A percentile compares a stretch with the other conserved stretches of the same genome.
Conservation (phyloP, 2,329 filamentous ascomycete genomes). For the Apiospora kogelbergensis region DNA sequence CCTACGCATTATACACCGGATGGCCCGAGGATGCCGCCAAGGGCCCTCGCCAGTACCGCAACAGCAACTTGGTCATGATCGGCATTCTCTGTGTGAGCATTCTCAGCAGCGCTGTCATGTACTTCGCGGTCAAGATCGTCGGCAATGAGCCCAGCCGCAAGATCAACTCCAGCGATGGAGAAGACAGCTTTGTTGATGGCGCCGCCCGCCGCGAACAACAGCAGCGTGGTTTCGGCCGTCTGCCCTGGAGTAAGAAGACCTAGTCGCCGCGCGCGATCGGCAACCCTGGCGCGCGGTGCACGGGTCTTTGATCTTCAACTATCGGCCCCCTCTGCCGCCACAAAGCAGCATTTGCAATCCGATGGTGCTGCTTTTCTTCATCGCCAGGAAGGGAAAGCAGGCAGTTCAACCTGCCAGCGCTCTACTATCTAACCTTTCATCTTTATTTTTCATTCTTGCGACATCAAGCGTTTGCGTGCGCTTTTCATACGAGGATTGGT, state of each 20-base stretch:
- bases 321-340: not conserved
- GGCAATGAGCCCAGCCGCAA: slow-evolving; percentile 54
- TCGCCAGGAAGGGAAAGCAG: slow-evolving; percentile 7
- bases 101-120: slow-evolving; percentile 68
- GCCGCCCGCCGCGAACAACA: slow-evolving; percentile 58
- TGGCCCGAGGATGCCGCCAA: slow-evolving; percentile 75
- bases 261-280: slow-evolving; percentile 17
- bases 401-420: slow-evolving; percentile 39
- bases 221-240: slow-evolving; percentile 57
- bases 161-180: slow-evolving; percentile 33
- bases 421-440: not conserved
- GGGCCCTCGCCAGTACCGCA: slow-evolving; percentile 71
- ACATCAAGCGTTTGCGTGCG: slow-evolving; percentile 27
- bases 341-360: slow-evolving; percentile 15
- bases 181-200: slow-evolving; percentile 54
- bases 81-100: slow-evolving; percentile 81
- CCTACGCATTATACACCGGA: slow-evolving; percentile 84
- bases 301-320: slow-evolving; percentile 4
- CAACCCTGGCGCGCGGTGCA: not conserved
- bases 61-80: slow-evolving; percentile 86
- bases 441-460: slow-evolving; percentile 14
- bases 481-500: slow-evolving; percentile 27
- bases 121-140: slow-evolving; percentile 59
- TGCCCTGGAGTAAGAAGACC: slow-evolving; percentile 34
- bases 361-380: slow-evolving; percentile 8